These are phyloP conservation scores for Leptodermis oblonga DNA, from an alignment of 257 asterid species.

Conservation along the genomic window DNA sequence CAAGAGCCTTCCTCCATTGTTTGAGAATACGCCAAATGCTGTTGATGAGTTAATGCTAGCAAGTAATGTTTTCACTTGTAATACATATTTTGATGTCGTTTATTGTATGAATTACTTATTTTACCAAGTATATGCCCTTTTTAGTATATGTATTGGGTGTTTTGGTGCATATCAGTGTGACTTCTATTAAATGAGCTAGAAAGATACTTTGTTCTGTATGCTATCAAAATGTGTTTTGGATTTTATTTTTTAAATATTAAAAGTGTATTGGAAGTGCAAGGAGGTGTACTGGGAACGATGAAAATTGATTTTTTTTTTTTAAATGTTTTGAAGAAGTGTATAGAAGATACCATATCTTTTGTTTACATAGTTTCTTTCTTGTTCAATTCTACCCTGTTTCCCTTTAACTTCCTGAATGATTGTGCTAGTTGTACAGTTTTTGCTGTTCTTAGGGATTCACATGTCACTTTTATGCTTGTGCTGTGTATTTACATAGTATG, in stretches of 20 bases:
- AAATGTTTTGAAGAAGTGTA: no score
- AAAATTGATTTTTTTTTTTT: no score
- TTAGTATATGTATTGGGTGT: background rate
- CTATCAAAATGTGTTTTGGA: no score
- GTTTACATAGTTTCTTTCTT: background rate
- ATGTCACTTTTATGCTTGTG: background rate
- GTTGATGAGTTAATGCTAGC: constrained; percentile 42
- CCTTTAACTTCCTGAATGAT: no score
- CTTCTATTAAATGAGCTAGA: background rate
- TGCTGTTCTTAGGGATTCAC: background rate
- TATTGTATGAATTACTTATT: background rate
- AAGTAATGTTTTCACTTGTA: constrained; percentile 27
- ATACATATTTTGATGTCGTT: background rate
- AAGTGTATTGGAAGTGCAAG: no score
- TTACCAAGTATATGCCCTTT: background rate
- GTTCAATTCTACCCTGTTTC: background rate
- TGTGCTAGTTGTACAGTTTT: no score
- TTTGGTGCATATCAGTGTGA: background rate
- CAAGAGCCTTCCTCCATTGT: constrained; percentile 52
- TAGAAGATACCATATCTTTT: background rate
- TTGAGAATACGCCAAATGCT: constrained; percentile 40
- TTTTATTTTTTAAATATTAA: no score
- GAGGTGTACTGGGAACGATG: no score
- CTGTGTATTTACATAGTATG: no score
- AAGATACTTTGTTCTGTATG: no score